Base-by-base conservation (phyloP, 768 basidiomycete genomes). In the Leccinum imitatum region DNA sequence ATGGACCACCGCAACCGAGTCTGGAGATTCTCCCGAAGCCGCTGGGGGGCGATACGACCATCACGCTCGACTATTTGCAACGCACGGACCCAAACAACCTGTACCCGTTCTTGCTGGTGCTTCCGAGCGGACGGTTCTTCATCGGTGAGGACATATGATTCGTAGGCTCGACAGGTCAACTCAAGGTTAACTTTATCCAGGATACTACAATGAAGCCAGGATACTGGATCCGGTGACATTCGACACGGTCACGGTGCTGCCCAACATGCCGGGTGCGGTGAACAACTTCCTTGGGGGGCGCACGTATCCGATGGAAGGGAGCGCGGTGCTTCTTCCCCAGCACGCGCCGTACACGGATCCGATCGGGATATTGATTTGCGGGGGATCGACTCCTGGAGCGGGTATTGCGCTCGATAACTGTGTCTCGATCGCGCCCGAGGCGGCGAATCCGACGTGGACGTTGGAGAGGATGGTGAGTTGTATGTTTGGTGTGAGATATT, bases 131-230 rank as follows among this genome's bases (percentile, higher is more conserved):
- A 2, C 79, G 80, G 39, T 74, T 93, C 65, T 91, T 92, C n/a
- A n/a, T n/a, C n/a, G n/a, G n/a, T n/a, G n/a, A n/a, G n/a, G 10
- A 35, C n/a, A 39, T n/a, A 50, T 10, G 44, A 33, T 0, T 9
- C 4, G 4, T 13, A 3, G 10, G 1, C 27, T 27, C 46, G 5
- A 31, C 9, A 5, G 1, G 11, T 33, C 1, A 10, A 23, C 53
- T 54, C 31, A 56, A 39, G 10, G 4, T 11, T 50, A 0, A 17
- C 7, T n/a, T 3, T 4, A 13, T 37, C 23, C 59, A 90, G 89
- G 79, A 0, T 91, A 92, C 67, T 91, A 85, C 75, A 92, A 93
- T 62, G 87, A 92, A 71, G 91, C 90, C 1, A 85, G 90, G 15
- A 83, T 92, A 60, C 76, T 92, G 27, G 81, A 92, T 59, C 84